These are phyloP conservation scores for Chrysanthemum lavandulifolium DNA, from an alignment of 129 eudicot genomes.

Conservation along the genomic window DNA sequence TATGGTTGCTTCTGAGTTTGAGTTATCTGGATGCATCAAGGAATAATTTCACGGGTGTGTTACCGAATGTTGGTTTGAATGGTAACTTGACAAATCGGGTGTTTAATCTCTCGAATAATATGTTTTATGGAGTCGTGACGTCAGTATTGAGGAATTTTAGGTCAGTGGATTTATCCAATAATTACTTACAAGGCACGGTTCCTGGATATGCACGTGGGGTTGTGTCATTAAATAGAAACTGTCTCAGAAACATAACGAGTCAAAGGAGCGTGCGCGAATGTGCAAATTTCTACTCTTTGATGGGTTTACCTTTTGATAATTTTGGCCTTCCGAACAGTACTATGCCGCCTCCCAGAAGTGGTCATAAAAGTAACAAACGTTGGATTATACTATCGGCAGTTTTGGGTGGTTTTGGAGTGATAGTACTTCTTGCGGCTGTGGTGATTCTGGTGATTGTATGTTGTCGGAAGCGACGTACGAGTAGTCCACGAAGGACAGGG, in stretches of 20 bases:
- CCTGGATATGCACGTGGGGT: slow-evolving; percentile 41
- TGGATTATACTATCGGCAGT: slow-evolving; percentile 64
- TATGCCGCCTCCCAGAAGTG: slow-evolving; percentile 34
- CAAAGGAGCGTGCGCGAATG: slow-evolving; percentile 49
- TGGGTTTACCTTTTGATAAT: slow-evolving; percentile 50
- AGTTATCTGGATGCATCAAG: slow-evolving; percentile 59
- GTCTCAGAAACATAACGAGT: slow-evolving; percentile 43
- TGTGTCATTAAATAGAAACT: slow-evolving; percentile 41
- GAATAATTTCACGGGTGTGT: slow-evolving; percentile 69
- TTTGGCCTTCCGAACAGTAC: slow-evolving; percentile 51
- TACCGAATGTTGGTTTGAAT: slow-evolving; percentile 45
- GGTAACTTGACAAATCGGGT: slow-evolving; percentile 36
- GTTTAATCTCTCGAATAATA: slow-evolving; percentile 67
- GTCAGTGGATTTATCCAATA: slow-evolving; percentile 61
- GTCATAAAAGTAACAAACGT: slow-evolving; percentile 43
- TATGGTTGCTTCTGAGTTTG: slow-evolving; percentile 76
- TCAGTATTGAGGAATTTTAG: slow-evolving; percentile 50
- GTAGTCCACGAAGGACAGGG: slow-evolving; percentile 54
- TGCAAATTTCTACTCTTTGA: slow-evolving; percentile 47
- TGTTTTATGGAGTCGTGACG: slow-evolving; percentile 63
- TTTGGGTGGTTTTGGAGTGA: slow-evolving; percentile 61
- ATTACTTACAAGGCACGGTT: slow-evolving; percentile 79
- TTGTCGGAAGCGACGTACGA: slow-evolving; percentile 40
- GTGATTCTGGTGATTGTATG: slow-evolving; percentile 45
- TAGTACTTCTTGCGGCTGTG: slow-evolving; percentile 33